These are phyloP conservation scores for Oenanthe sinensis DNA, from an alignment of 129 eudicot species.

Conservation along the genomic window DNA sequence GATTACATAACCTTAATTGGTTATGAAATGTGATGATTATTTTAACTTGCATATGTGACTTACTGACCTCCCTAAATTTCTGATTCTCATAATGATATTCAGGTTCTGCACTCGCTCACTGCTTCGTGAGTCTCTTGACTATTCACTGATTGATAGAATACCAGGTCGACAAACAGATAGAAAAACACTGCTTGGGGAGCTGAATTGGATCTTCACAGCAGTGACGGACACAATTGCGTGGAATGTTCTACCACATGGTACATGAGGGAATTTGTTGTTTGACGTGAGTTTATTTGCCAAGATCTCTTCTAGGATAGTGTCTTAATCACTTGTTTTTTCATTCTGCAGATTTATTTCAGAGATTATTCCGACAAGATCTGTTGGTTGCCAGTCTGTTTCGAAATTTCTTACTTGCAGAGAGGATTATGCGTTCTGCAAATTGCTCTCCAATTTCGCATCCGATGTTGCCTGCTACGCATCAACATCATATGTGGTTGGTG, in stretches of 20 bases:
- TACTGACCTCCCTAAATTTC: background rate
- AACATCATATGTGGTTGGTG: conserved; percentile 95
- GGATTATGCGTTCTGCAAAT: conserved; percentile 96
- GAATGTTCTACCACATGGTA: conserved; percentile 99
- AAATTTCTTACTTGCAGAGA: conserved; percentile 90
- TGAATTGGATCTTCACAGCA: conserved; percentile 99
- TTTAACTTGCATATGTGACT: background rate
- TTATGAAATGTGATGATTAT: background rate
- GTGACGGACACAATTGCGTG: conserved; percentile 97
- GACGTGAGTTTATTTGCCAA: background rate
- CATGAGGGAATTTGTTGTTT: background rate
- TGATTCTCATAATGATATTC: conserved; percentile 10
- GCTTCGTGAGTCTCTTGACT: conserved; percentile 72
- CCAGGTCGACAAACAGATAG: conserved; percentile 98
- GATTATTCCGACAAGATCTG: conserved; percentile 93
- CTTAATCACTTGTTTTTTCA: conserved; percentile 1
- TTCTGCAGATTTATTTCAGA: conserved; percentile 80
- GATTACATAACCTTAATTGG: background rate
- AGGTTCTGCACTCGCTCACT: conserved; percentile 95
- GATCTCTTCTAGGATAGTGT: conserved; percentile 8
- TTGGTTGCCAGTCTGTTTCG: conserved; percentile 94
- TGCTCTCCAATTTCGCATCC: conserved; percentile 96
- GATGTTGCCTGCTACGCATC: conserved; percentile 92
- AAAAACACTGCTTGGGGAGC: conserved; percentile 93
- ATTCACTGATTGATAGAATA: conserved; percentile 88